Percentiles rank a stretch among this genome's conserved stretches.
Conservation (phyloP, 352 stramenopile species). For the Phytophthora crassamura region DNA sequence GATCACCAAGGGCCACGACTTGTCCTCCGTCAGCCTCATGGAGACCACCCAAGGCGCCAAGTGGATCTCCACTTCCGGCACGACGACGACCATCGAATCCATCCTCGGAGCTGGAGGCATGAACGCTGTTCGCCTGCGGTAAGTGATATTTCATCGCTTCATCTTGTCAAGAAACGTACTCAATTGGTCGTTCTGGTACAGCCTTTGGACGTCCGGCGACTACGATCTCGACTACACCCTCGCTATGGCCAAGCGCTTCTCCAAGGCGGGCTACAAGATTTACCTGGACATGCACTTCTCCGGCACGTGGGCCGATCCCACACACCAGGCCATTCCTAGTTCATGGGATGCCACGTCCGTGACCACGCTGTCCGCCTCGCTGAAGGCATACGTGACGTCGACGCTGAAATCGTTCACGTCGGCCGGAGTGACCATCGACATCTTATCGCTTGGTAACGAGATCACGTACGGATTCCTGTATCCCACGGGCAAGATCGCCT, state of each 20-base stretch:
- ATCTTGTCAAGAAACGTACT: background rate
- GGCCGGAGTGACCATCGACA: slow-evolving; percentile 27
- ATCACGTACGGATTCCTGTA: slow-evolving; percentile 40
- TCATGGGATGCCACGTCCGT: slow-evolving; percentile 31
- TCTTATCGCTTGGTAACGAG: slow-evolving; percentile 42
- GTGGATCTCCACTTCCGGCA: slow-evolving; percentile 35
- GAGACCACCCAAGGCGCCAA: slow-evolving; percentile 32
- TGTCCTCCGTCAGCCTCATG: slow-evolving; percentile 37
- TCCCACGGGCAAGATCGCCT: slow-evolving; percentile 27
- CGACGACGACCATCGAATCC: slow-evolving; percentile 24
- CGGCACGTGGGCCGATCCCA: slow-evolving; percentile 38
- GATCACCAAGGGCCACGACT: slow-evolving; percentile 35
- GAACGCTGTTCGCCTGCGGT: slow-evolving; percentile 30
- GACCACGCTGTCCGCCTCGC: slow-evolving; percentile 14
- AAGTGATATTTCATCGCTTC: background rate
- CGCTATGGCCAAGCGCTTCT: slow-evolving; percentile 33
- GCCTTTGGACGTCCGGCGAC: slow-evolving; percentile 29
- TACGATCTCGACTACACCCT: slow-evolving; percentile 37
- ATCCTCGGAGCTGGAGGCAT: slow-evolving; percentile 38
- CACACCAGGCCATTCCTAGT: slow-evolving; percentile 16
- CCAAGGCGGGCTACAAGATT: slow-evolving; percentile 39
- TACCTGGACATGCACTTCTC: slow-evolving; percentile 50
- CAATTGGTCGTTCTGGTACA: background rate
- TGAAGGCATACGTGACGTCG: slow-evolving; percentile 32
- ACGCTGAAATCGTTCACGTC: slow-evolving; percentile 39